These are phyloP conservation scores for Dryas octopetala DNA, from an alignment of 306 rosid species.

Conservation along the genomic window DNA sequence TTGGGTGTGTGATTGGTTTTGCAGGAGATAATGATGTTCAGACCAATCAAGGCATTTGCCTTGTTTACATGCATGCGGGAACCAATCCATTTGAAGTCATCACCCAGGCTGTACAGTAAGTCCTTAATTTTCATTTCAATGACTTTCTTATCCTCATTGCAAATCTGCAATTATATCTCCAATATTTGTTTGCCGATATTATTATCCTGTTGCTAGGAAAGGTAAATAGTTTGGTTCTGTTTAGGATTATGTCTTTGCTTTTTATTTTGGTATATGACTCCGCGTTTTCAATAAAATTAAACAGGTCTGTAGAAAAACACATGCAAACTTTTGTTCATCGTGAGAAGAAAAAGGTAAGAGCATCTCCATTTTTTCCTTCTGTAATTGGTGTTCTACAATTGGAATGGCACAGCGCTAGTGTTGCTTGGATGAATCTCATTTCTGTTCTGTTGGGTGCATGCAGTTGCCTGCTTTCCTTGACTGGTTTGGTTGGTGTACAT, in stretches of 20 bases:
- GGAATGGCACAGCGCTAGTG: not conserved
- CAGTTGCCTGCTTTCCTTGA: conserved; percentile 85
- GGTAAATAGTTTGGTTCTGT: not conserved
- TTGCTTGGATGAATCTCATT: conserved; percentile 18
- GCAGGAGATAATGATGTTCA: conserved; percentile 84
- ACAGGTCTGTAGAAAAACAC: conserved; percentile 82
- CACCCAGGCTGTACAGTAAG: conserved; percentile 85
- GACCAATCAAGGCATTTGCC: conserved; percentile 83
- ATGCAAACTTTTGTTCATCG: conserved; percentile 83
- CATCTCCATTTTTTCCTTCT: not conserved
- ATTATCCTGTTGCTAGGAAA: not conserved
- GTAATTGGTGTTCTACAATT: not conserved
- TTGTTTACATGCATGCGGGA: conserved; percentile 93
- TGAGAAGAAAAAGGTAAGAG: conserved; percentile 80
- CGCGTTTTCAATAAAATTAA: conserved; percentile 8
- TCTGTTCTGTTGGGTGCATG: conserved; percentile 32
- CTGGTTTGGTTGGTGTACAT: conserved; percentile 99
- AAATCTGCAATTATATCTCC: not conserved
- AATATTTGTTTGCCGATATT: not conserved
- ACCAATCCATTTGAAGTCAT: conserved; percentile 90
- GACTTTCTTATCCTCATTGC: not conserved
- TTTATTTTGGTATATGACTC: conserved; percentile 16
- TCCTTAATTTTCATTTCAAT: not conserved
- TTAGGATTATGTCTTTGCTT: not conserved
- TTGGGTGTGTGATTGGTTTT: conserved; percentile 72